Conservation (phyloP, 768 basidiomycete species). For the Termitomyces sp. region DNA sequence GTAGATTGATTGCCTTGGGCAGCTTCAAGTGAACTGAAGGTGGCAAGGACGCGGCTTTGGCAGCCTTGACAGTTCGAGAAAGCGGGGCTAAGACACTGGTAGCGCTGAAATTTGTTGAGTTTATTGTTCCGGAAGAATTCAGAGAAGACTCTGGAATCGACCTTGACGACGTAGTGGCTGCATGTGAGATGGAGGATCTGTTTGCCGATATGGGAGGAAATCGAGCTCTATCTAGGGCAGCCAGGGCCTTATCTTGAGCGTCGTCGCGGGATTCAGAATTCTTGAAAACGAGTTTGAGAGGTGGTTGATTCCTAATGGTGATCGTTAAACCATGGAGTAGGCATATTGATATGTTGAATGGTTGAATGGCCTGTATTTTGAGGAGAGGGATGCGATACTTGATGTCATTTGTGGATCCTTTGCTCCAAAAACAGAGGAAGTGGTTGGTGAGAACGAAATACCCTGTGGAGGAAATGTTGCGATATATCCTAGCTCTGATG, state of each 20-base stretch:
- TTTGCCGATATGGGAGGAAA: constrained; percentile 9
- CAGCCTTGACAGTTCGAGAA: constrained; percentile 34
- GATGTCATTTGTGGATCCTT: constrained; percentile 32
- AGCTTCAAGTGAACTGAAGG: constrained; percentile 25
- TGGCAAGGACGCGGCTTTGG: constrained; percentile 25
- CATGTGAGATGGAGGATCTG: neutral
- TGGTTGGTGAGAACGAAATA: constrained; percentile 37
- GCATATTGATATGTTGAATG: constrained; percentile 24
- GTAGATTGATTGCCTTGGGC: constrained; percentile 50
- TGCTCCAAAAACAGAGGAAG: constrained; percentile 46
- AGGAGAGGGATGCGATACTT: constrained; percentile 40
- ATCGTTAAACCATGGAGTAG: constrained; percentile 37
- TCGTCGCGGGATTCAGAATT: constrained; percentile 38
- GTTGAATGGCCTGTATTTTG: constrained; percentile 35
- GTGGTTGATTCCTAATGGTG: constrained; percentile 40
- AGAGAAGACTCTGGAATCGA: neutral
- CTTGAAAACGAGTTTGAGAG: constrained; percentile 50
- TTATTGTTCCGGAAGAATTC: neutral
- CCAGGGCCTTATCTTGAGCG: constrained; percentile 33
- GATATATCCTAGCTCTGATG: constrained; percentile 29
- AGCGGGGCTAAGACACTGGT: constrained; percentile 42
- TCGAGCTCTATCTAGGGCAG: constrained; percentile 7
- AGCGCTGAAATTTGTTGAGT: constrained; percentile 21
- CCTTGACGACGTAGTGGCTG: neutral
- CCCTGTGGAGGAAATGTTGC: constrained; percentile 33